phyloP scores from a whole-genome alignment of 306 rosid species.

The Senna siamea region DNA sequence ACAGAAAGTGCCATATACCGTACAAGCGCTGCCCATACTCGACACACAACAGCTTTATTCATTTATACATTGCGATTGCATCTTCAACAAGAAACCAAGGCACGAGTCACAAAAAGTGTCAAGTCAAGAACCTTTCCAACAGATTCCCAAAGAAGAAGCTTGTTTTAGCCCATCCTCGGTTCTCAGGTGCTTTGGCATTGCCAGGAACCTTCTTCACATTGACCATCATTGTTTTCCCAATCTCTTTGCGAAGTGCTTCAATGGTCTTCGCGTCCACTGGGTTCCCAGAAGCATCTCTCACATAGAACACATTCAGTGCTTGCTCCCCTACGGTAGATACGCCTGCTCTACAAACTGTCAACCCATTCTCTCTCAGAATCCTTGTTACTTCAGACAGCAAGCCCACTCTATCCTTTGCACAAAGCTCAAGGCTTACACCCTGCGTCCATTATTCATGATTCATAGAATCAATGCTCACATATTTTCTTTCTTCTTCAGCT shows the following conservation, averaged over 20 bases:
- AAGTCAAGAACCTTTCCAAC: constrained; percentile 68
- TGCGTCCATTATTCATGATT: too few relatives aligned
- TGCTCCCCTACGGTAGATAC: constrained; percentile 78
- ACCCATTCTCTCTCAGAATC: constrained; percentile 80
- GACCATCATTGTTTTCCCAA: constrained; percentile 70
- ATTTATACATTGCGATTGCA: constrained; percentile 44
- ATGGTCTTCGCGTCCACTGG: constrained; percentile 64
- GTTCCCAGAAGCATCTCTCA: constrained; percentile 78
- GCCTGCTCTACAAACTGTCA: constrained; percentile 76
- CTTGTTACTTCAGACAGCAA: constrained; percentile 81
- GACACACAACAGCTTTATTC: background rate
- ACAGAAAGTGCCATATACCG: constrained; percentile 22
- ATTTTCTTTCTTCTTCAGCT: too few relatives aligned
- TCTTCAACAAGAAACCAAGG: constrained; percentile 22
- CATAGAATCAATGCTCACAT: too few relatives aligned
- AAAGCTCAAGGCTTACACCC: constrained; percentile 82
- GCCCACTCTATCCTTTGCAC: constrained; percentile 81
- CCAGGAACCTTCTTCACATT: constrained; percentile 72
- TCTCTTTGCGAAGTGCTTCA: constrained; percentile 70
- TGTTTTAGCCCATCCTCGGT: constrained; percentile 72
- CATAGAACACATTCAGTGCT: constrained; percentile 78
- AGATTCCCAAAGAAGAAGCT: constrained; percentile 87
- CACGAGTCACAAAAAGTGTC: constrained; percentile 28
- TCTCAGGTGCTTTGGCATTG: constrained; percentile 61
- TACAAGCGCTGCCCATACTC: constrained; percentile 27